phyloP scores from a whole-genome alignment of 2,329 filamentous ascomycete species.

The Colletotrichum eremochloae region DNA sequence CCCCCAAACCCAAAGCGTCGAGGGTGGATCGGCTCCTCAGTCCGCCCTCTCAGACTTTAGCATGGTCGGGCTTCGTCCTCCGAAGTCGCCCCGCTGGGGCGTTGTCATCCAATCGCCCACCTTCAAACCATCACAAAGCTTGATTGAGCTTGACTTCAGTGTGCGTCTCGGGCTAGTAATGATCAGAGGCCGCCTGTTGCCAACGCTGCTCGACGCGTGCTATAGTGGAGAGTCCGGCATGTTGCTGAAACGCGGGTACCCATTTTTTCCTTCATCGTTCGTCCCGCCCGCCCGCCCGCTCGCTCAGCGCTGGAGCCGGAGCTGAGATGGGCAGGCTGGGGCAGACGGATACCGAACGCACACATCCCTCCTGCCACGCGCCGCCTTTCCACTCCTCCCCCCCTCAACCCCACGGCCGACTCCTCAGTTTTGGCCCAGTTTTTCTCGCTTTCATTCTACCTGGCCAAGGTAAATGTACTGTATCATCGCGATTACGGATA shows the following conservation, averaged over 20 bases:
- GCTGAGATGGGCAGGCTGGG: constrained; percentile 5
- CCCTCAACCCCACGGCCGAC: background rate
- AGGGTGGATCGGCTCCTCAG: background rate
- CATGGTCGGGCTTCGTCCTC: background rate
- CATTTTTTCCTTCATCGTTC: constrained; percentile 31
- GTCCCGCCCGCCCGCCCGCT: constrained; percentile 17
- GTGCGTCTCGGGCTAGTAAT: constrained; percentile 35
- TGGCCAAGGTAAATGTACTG: background rate
- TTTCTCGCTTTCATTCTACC: background rate
- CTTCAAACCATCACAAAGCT: constrained; percentile 35
- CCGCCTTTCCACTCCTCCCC: background rate
- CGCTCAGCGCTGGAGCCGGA: constrained; percentile 2
- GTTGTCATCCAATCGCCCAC: constrained; percentile 28
- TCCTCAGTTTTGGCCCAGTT: background rate
- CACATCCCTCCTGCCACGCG: constrained; percentile 3
- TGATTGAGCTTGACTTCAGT: constrained; percentile 40
- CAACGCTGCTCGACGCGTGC: constrained; percentile 37
- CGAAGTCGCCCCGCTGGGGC: constrained; percentile 4
- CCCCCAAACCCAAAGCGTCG: constrained; percentile 15
- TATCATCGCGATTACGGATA: background rate
- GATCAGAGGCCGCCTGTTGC: constrained; percentile 29
- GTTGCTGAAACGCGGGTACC: constrained; percentile 36
- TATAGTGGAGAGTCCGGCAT: constrained; percentile 29
- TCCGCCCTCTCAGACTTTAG: constrained; percentile 29
- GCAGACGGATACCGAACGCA: background rate